phyloP scores from a whole-genome alignment of 192 early-diverging fungal genomes.

The Coemansia sp. region DNA sequence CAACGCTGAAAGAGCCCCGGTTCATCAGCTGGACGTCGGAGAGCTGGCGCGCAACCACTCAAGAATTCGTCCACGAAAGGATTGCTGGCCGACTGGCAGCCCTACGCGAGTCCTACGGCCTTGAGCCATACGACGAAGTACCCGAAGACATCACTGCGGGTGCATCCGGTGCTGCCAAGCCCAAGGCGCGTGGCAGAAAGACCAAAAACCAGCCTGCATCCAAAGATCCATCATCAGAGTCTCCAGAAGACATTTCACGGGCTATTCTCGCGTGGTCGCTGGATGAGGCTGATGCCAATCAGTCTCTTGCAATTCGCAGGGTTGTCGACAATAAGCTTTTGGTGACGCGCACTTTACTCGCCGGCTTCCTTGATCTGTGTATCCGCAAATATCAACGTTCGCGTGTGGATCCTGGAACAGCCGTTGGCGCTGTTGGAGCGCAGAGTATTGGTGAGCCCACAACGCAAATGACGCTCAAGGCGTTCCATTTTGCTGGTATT shows the following conservation, averaged over 20 bases:
- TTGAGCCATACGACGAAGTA: conserved; percentile 20
- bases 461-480: conserved; percentile 99
- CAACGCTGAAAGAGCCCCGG: conserved; percentile 51
- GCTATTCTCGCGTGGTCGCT: conserved; percentile 35
- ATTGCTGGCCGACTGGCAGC: conserved; percentile 60
- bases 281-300: conserved; percentile 20
- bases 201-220: conserved; percentile 22
- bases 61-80: conserved; percentile 59
- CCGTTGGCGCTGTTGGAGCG: conserved; percentile 95
- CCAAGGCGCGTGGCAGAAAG: conserved; percentile 33
- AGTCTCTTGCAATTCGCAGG: conserved; percentile 42
- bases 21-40: conserved; percentile 37
- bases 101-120: conserved; percentile 51
- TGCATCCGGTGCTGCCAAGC: conserved; percentile 1
- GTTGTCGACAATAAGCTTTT: conserved; percentile 65
- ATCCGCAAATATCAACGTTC: conserved; percentile 82
- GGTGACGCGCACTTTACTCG: conserved; percentile 75
- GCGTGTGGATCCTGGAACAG: conserved; percentile 93
- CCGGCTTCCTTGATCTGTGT: conserved; percentile 76
- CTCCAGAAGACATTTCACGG: conserved; percentile 7
- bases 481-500: conserved; percentile 99
- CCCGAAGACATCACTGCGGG: conserved; percentile 16
- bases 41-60: conserved; percentile 64
- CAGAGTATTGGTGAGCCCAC: conserved; percentile 98
- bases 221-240: conserved; percentile 7